Conservation (phyloP, 2,329 filamentous ascomycete species). For the Clarireedia sp. region DNA sequence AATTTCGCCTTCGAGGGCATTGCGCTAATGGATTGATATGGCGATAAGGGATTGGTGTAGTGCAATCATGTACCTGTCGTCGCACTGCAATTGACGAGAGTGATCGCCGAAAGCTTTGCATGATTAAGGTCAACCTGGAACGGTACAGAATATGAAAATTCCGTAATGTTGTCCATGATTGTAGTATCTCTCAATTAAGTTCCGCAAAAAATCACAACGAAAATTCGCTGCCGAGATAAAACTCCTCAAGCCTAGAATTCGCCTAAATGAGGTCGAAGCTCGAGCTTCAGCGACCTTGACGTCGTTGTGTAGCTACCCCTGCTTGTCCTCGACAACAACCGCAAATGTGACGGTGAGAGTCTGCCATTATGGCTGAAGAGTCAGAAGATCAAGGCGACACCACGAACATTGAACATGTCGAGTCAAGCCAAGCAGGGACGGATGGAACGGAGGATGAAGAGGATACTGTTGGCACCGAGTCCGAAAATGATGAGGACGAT, state of each 20-base stretch:
- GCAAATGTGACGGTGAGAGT: conserved; percentile 26
- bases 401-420: conserved; percentile 16
- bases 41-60: conserved; percentile 8
- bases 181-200: neutral
- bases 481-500: conserved; percentile 34
- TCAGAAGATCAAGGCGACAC: conserved; percentile 26
- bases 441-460: conserved; percentile 18
- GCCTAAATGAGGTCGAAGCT: conserved; percentile 8
- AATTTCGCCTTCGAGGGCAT: conserved; percentile 47
- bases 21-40: conserved; percentile 32
- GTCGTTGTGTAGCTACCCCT: conserved; percentile 17
- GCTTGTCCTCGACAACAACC: conserved; percentile 16
- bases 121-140: conserved; percentile 3
- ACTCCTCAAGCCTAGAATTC: conserved; percentile 7
- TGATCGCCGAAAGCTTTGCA: conserved; percentile 22
- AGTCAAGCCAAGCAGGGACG: conserved; percentile 17
- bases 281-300: conserved; percentile 21
- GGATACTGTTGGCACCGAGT: conserved; percentile 33
- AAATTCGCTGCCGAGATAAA: conserved; percentile 6
- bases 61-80: conserved; percentile 15
- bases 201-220: neutral
- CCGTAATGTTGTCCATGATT: neutral
- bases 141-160: neutral
- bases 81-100: conserved; percentile 12
- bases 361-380: conserved; percentile 28